Evolutionary conservation across 495 filamentous ascomycete species (phyloP), one percentile per base, ranked within the genome.

Genomic region (Neurospora africana): DNA sequence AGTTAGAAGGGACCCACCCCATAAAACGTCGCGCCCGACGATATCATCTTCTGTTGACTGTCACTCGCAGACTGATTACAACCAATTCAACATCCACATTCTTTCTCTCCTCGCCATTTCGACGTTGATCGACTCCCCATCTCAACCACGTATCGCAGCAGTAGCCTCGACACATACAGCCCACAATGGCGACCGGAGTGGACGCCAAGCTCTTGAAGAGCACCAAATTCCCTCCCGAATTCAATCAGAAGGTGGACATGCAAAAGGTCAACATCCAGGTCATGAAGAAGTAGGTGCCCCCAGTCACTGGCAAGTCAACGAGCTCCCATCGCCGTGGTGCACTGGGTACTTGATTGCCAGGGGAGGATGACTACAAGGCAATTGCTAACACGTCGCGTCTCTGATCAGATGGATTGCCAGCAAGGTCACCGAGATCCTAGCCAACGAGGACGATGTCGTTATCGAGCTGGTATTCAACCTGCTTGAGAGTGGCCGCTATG

Each of bases 231-330:
- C 95, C 95, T 67, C 87, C 90, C 10, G 95, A 98, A 80, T 98
- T 97, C 81, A 95, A 86, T 77, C 88, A 91, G 80, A 98, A 97
- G 86, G 96, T 99, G 47, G 94, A 99, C 83, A 96, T 95, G 90
- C 87, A 88, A 72, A 99, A 98, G 83, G 93, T 98, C 79, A 97
- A 98, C 76, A 84, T 97, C 30, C 94, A 96, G 81, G 93, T 98
- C 71, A 95, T 98, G 89, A 98, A 98, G 86, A 96, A 93, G 93
- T 97, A 79, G 75, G 87, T 79, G 61, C 69, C 39, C 15, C 15
- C 61, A 30, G 6, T 23, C 23, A 13, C 30, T 19, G 53, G 33
- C 27, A 65, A 33, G 13, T 19, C 3, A 19, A 65, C 53, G 15
- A 19, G 15, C 27, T 35, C 27, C 15, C 13, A 65, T 30, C 27